Evolutionary conservation across 2,329 filamentous ascomycete genomes (phyloP).

Genomic region (Beauveria medogensis): DNA sequence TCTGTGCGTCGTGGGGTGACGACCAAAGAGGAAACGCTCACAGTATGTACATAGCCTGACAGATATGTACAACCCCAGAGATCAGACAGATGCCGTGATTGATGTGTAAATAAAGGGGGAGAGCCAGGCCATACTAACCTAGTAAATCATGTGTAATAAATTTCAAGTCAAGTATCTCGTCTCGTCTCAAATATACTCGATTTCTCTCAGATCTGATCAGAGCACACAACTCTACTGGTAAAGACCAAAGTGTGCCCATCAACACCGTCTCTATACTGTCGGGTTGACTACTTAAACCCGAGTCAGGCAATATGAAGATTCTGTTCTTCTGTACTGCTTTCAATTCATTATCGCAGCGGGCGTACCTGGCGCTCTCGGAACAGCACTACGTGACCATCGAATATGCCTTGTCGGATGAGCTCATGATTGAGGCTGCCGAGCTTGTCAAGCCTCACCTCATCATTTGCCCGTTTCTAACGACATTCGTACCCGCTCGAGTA

Average conservation of each 20-base stretch:
- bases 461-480: slow-evolving; percentile 34
- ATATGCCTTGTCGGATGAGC: slow-evolving; percentile 25
- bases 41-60: not conserved
- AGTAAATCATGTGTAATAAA: not conserved
- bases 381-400: slow-evolving; percentile 31
- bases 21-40: not conserved
- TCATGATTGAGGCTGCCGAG: slow-evolving; percentile 30
- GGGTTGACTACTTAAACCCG: not conserved
- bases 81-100: not conserved
- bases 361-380: slow-evolving; percentile 27
- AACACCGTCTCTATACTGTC: not conserved
- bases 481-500: slow-evolving; percentile 27
- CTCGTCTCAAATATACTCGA: not conserved
- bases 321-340: slow-evolving; percentile 38
- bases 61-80: not conserved
- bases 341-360: slow-evolving; percentile 33
- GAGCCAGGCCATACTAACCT: too few species aligned
- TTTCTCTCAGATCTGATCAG: not conserved
- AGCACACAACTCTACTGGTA: not conserved
- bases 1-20: slow-evolving; percentile 4
- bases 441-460: slow-evolving; percentile 30
- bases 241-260: not conserved
- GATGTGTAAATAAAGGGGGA: not conserved
- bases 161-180: not conserved
- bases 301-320: slow-evolving; percentile 26